Percentiles rank a stretch among this genome's conserved stretches.
These are phyloP conservation scores for Jaminaea rosea DNA, from an alignment of 1,284 basidiomycete species.

Conservation along the genomic window DNA sequence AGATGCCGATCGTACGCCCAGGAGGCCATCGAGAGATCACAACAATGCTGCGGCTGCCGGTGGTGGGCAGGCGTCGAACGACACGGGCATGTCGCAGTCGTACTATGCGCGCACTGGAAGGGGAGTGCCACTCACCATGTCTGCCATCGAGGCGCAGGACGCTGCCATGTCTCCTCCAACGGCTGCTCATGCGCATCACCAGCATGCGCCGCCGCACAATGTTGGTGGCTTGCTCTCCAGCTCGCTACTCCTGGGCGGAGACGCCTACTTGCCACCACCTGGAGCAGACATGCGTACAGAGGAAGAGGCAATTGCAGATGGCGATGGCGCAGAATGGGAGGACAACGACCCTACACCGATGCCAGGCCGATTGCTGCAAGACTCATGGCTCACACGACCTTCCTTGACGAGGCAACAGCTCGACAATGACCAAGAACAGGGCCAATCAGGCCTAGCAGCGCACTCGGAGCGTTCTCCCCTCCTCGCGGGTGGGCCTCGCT, in stretches of 20 bases:
- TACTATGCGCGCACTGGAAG: too few relatives aligned
- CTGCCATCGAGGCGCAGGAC: too few relatives aligned
- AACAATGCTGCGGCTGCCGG: neutral
- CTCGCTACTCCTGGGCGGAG: neutral
- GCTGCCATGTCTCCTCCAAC: too few relatives aligned
- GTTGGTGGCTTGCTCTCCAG: neutral
- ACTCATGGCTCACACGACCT: neutral
- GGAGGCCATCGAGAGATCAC: neutral
- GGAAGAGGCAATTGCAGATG: neutral
- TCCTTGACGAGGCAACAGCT: neutral
- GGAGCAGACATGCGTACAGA: neutral
- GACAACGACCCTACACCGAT: constrained; percentile 1
- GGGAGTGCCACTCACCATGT: too few relatives aligned
- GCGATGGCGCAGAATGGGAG: neutral
- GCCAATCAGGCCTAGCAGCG: neutral
- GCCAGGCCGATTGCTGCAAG: neutral
- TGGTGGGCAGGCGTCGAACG: neutral
- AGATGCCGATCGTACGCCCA: neutral
- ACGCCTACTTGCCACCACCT: neutral
- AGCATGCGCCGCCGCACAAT: neutral
- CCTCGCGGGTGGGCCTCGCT: neutral
- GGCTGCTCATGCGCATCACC: too few relatives aligned
- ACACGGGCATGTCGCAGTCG: too few relatives aligned
- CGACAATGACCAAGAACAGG: neutral
- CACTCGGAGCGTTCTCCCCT: neutral